phyloP scores from a whole-genome alignment of 768 basidiomycete species.

The Mycena crocata region DNA sequence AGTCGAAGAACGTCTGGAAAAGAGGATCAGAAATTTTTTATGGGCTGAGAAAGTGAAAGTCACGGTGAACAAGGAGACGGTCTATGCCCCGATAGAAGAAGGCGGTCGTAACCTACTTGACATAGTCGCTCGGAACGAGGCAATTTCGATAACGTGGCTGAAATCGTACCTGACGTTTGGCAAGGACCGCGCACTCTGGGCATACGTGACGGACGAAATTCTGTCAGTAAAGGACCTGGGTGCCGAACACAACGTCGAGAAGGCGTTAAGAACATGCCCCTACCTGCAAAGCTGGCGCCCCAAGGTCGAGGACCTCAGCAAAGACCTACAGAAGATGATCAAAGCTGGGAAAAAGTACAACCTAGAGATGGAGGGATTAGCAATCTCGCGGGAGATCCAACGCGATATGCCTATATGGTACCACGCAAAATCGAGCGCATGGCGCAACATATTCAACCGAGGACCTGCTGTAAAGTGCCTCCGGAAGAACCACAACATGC shows the following conservation, averaged over 20 bases:
- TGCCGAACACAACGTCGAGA: too few species aligned
- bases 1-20: slow-evolving; percentile 17
- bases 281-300: neutral
- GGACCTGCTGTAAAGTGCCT: slow-evolving; percentile 12
- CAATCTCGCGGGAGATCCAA: slow-evolving; percentile 16
- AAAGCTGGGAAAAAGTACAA: neutral
- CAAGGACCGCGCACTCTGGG: slow-evolving; percentile 2
- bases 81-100: slow-evolving; percentile 14
- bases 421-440: slow-evolving; percentile 12
- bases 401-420: slow-evolving; percentile 23
- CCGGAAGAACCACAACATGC: neutral
- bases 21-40: slow-evolving; percentile 12
- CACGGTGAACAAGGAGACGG: neutral
- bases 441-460: neutral
- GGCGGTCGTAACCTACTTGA: neutral
- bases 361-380: slow-evolving; percentile 17
- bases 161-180: slow-evolving; percentile 11
- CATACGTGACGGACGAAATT: slow-evolving; percentile 10
- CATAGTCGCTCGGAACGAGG: neutral
- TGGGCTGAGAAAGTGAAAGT: slow-evolving; percentile 2
- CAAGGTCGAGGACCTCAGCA: slow-evolving; percentile 3
- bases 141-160: slow-evolving; percentile 30
- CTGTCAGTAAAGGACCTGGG: neutral
- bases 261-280: too few species aligned
- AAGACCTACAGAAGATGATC: slow-evolving; percentile 17